Conservation (phyloP, 2,329 filamentous ascomycete species). For the Epichloe glyceriae region DNA sequence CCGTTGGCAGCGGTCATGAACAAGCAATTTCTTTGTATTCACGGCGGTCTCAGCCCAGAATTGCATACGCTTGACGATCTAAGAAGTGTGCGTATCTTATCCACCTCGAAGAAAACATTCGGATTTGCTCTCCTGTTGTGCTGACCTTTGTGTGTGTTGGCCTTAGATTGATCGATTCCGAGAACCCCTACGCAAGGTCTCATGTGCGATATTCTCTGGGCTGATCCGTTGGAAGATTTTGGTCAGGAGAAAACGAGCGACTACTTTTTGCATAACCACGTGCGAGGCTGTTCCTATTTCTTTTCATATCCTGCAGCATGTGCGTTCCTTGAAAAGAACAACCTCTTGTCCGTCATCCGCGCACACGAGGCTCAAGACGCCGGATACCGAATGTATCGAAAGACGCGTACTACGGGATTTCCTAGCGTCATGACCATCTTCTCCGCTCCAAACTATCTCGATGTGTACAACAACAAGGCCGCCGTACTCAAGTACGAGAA, state of each 20-base stretch:
- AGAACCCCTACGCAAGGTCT: conserved; percentile 94
- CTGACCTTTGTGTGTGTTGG: neutral
- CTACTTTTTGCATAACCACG: conserved; percentile 96
- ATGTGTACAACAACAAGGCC: conserved; percentile 99
- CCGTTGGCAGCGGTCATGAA: conserved; percentile 97
- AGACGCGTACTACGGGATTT: conserved; percentile 95
- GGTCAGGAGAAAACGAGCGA: conserved; percentile 97
- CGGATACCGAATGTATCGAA: conserved; percentile 97
- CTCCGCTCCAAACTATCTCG: conserved; percentile 95
- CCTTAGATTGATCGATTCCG: conserved; percentile 87
- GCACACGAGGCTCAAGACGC: conserved; percentile 98
- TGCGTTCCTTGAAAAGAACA: conserved; percentile 97
- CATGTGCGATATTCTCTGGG: conserved; percentile 99
- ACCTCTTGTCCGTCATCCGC: conserved; percentile 89
- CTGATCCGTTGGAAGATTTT: conserved; percentile 94
- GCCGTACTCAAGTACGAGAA: conserved; percentile 99
- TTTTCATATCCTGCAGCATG: conserved; percentile 97
- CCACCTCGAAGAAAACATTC: neutral
- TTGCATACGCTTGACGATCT: conserved; percentile 91
- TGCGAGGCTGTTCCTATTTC: conserved; percentile 97
- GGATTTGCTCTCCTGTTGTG: too few relatives aligned
- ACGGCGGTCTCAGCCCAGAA: conserved; percentile 91
- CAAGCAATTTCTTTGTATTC: conserved; percentile 98
- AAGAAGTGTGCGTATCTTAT: conserved; percentile 53
- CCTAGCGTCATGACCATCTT: conserved; percentile 99